Evolutionary conservation across 2,329 filamentous ascomycete genomes (phyloP).

Genomic region (Botrytis tulipae): DNA sequence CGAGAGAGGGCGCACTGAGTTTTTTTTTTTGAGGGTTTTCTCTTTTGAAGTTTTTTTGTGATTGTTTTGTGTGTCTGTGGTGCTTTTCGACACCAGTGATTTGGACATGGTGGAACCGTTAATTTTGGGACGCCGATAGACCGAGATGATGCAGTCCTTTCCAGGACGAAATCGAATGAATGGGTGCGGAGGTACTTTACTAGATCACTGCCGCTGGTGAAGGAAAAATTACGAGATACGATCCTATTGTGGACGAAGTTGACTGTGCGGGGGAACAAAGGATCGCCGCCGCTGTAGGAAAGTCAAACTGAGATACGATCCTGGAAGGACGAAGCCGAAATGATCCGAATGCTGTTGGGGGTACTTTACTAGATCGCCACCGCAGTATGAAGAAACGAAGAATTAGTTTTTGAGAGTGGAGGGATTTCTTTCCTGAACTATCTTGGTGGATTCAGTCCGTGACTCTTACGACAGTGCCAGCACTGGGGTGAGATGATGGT

Average conservation of each 20-base stretch:
- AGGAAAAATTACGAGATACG: not conserved
- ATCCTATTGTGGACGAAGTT: not conserved
- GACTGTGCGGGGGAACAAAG: not conserved
- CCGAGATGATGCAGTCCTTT: not conserved
- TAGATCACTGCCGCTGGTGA: not conserved
- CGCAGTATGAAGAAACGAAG: not conserved
- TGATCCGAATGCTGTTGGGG: not conserved
- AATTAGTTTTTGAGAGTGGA: not conserved
- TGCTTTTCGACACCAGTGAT: not conserved
- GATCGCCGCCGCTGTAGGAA: not conserved
- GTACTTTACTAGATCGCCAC: slow-evolving; percentile 1
- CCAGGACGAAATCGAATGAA: not conserved
- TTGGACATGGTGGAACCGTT: not conserved
- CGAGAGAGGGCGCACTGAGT: not conserved
- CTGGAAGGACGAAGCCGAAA: not conserved
- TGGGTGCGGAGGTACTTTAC: not conserved
- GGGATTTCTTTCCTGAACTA: not conserved
- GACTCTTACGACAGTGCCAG: not conserved
- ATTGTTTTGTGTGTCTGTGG: not conserved
- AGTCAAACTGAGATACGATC: not conserved
- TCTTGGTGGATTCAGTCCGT: not conserved
- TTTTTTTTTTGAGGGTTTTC: not conserved
- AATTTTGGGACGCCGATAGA: not conserved
- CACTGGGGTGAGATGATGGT: no score
- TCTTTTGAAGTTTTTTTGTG: not conserved